Base-by-base conservation (phyloP, 768 basidiomycete species). In the Pulveroboletus sp. region DNA sequence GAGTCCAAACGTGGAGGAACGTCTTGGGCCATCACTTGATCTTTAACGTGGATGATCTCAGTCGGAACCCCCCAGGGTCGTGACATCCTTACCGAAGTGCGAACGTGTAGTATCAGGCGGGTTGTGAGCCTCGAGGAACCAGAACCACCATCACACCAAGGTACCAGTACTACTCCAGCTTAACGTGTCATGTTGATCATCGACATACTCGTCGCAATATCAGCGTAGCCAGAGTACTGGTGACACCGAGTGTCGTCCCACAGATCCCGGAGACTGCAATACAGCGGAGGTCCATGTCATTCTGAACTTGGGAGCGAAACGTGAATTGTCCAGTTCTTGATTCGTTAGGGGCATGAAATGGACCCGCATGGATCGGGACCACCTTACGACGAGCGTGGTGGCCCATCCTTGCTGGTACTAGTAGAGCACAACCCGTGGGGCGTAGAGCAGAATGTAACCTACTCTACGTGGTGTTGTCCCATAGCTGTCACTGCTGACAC, bases 121-220 rank as follows among this genome's bases (percentile, higher is more conserved):
- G 28, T 77, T 66, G 13, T 84, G 74, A 3, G 84, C 75, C 53
- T 81, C 84, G 47, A 86, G 86, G 64, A 84, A 86, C 81, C 83
- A 86, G 59, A 85, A 86, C 81, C 81, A 85, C 83, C 83, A 47
- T 13, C 38, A 44, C 35, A 28, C 13, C 15, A 9, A 39, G 6
- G 17, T 24, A 33, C 61, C 4, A 63, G 39, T 14, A 31, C 8
- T 13, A 13, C n/a, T 2, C 35, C 13, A 28, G 33, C n/a, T 17
- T 18, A 28, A 2, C n/a, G 38, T 2, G 11, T 13, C 1, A 30
- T 15, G 54, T 69, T 50, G 41, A 81, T 80, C 77, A 81, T 78
- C 0, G 79, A 80, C 75, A 79, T 81, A 45, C 80, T 76, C 13
- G 57, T 68, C 9, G 75, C 79, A 26, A 85, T 65, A 35, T 83